A percentile compares a stretch with the other conserved stretches of the same genome.
Evolutionary conservation across 2,329 filamentous ascomycete genomes (phyloP).

Genomic region (Hirsutella thompsonii): DNA sequence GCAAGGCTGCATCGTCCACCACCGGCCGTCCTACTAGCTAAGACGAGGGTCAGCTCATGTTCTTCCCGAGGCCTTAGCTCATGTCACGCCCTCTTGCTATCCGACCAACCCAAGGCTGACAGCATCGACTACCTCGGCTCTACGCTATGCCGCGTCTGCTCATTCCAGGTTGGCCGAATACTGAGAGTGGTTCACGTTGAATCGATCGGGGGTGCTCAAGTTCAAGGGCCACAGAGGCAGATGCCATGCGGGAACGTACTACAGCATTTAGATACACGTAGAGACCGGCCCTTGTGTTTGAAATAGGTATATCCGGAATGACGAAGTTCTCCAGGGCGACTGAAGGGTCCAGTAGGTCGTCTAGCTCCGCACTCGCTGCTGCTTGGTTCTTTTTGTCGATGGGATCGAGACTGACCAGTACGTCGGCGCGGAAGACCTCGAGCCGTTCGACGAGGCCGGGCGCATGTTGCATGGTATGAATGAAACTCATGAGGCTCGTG

Average conservation of each 20-base stretch:
- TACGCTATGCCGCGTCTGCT: no score
- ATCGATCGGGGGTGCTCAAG: no score
- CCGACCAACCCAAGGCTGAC: no score
- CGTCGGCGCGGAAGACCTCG: conserved; percentile 45
- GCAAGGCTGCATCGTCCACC: conserved; percentile 66
- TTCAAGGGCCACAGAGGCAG: no score
- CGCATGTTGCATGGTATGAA: conserved; percentile 43
- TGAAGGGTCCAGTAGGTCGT: conserved; percentile 44
- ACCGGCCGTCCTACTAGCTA: conserved; percentile 72
- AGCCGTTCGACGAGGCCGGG: conserved; percentile 40
- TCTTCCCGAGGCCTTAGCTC: no score
- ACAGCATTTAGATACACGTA: conserved; percentile 77
- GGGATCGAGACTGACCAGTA: conserved; percentile 41
- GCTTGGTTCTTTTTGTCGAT: conserved; percentile 37
- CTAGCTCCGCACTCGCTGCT: conserved; percentile 33
- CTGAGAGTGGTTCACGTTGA: no score
- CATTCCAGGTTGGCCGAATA: no score
- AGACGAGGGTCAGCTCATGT: neutral
- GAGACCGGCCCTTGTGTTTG: conserved; percentile 68
- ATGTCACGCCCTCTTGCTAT: no score
- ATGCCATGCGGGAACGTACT: no score
- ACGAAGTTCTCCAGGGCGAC: conserved; percentile 42
- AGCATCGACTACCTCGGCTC: no score
- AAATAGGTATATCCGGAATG: conserved; percentile 51
- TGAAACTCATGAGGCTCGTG: conserved; percentile 37